Percentiles rank a stretch among this genome's conserved stretches.
Conservation (phyloP, 1,284 basidiomycete species). For the Fistulinella cinereoalba region DNA sequence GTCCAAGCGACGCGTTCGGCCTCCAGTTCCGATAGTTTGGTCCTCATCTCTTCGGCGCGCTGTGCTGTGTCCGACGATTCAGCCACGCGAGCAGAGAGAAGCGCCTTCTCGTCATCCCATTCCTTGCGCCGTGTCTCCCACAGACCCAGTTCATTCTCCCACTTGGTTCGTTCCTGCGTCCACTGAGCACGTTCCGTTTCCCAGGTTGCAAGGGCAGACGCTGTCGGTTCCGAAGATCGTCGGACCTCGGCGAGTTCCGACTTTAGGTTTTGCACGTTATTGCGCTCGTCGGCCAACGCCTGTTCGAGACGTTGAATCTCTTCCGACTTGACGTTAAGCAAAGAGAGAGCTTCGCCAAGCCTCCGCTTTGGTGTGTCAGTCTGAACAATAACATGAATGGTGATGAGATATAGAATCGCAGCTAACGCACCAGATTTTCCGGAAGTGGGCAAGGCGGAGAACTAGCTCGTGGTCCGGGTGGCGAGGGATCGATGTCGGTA, state of each 20-base stretch:
- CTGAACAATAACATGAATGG: conserved; percentile 8
- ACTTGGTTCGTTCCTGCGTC: conserved; percentile 23
- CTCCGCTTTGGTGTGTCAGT: conserved; percentile 29
- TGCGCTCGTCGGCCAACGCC: conserved; percentile 23
- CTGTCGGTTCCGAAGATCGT: conserved; percentile 17
- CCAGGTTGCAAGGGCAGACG: conserved; percentile 13
- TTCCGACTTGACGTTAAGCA: conserved; percentile 38
- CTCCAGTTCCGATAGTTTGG: conserved; percentile 17
- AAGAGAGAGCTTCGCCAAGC: conserved; percentile 32
- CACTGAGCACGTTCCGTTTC: conserved; percentile 30
- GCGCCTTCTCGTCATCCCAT: conserved; percentile 15
- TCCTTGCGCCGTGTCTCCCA: conserved; percentile 17
- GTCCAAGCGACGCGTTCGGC: conserved; percentile 23
- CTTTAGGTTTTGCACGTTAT: conserved; percentile 4
- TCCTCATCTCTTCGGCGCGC: conserved; percentile 11
- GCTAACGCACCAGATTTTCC: conserved; percentile 20
- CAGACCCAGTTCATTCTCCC: conserved; percentile 15
- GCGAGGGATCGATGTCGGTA: conserved; percentile 11
- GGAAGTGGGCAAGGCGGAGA: conserved; percentile 17
- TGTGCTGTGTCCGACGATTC: conserved; percentile 13
- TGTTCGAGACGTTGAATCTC: conserved; percentile 35
- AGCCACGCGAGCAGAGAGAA: conserved; percentile 17
- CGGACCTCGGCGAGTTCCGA: conserved; percentile 9
- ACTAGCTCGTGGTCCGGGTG: conserved; percentile 11
- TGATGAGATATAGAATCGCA: neutral